phyloP scores from a whole-genome alignment of 106 monocot genomes.

The Dendrobium nobile region DNA sequence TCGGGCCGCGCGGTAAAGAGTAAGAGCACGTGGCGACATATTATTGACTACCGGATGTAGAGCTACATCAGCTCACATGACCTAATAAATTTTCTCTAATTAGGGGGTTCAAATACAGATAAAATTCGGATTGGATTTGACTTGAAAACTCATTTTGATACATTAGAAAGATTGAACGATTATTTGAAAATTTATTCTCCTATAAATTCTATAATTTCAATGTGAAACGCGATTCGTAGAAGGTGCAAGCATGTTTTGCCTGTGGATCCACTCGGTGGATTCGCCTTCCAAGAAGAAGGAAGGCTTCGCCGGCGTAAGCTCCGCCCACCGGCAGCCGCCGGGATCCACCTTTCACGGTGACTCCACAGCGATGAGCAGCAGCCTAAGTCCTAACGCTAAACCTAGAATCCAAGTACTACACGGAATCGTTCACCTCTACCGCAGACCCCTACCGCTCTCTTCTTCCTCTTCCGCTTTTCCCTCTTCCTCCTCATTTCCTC shows the following conservation, averaged over 20 bases:
- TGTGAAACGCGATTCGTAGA: too few species aligned
- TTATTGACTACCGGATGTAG: too few species aligned
- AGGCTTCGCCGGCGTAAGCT: background rate
- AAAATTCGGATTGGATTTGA: too few species aligned
- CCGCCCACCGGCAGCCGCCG: background rate
- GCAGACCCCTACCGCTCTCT: slow-evolving; percentile 14
- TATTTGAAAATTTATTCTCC: too few species aligned
- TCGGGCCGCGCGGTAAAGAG: too few species aligned
- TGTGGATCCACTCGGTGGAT: slow-evolving; percentile 56
- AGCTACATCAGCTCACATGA: too few species aligned
- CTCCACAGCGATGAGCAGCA: slow-evolving; percentile 9
- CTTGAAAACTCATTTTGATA: too few species aligned
- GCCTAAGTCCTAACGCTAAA: slow-evolving; percentile 5
- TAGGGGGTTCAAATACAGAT: too few species aligned
- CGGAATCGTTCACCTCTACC: slow-evolving; percentile 65
- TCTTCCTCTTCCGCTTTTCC: slow-evolving; percentile 21
- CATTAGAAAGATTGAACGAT: too few species aligned
- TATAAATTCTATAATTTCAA: too few species aligned
- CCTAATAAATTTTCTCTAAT: too few species aligned
- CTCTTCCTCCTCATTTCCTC: slow-evolving; percentile 20
- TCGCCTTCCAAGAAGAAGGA: slow-evolving; percentile 3
- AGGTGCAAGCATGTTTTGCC: slow-evolving; percentile 33
- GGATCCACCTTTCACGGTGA: background rate
- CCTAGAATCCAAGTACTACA: slow-evolving; percentile 30
- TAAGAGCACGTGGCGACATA: too few species aligned